These are phyloP conservation scores for Eragrostis tef DNA, from an alignment of 202 grass and related monocot species.

Conservation along the genomic window DNA sequence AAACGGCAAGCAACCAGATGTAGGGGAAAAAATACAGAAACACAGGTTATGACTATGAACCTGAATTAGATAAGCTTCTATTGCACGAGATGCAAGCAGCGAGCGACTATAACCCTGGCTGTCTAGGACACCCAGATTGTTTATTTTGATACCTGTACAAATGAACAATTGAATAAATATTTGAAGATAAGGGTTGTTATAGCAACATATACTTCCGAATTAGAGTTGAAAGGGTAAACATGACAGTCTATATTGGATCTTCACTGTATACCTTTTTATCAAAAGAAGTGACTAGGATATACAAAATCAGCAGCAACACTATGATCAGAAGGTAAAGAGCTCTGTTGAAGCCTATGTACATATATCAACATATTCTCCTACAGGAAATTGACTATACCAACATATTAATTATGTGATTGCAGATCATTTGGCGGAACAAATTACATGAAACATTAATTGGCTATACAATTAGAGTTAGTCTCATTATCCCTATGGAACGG, in stretches of 20 bases:
- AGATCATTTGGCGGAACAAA: constrained; percentile 12
- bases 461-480: constrained; percentile 5
- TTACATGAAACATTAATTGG: constrained; percentile 5
- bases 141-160: constrained; percentile 86
- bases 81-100: constrained; percentile 78
- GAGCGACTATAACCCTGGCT: constrained; percentile 70
- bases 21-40: constrained; percentile 40
- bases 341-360: no score
- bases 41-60: constrained; percentile 47
- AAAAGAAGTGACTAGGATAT: constrained; percentile 19
- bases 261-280: not conserved
- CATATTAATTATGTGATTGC: constrained; percentile 11
- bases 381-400: not conserved
- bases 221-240: constrained; percentile 19
- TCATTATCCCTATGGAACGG: constrained; percentile 9
- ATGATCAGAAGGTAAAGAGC: no score
- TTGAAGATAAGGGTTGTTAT: constrained; percentile 29
- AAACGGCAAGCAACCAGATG: not conserved
- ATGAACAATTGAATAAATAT: constrained; percentile 22
- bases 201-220: constrained; percentile 1
- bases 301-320: not conserved
- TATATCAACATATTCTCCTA: constrained; percentile 17
- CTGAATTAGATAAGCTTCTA: constrained; percentile 97
- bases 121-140: constrained; percentile 75
- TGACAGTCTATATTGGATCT: not conserved